Conservation (phyloP, 139 green algal species). For the Ettlia oleoabundans region DNA sequence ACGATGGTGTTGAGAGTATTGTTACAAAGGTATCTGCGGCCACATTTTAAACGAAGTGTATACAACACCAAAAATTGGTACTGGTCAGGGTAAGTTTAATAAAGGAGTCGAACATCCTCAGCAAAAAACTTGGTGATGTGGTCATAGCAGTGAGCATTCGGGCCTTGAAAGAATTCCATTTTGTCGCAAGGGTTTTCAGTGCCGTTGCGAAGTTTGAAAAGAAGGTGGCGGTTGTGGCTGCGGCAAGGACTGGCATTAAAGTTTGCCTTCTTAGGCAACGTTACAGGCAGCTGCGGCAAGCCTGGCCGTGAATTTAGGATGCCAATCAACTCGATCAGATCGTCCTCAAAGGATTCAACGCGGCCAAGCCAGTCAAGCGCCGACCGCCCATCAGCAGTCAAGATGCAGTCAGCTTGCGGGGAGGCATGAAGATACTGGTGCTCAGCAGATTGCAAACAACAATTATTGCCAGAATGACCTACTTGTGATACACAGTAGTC, state of each 20-base stretch:
- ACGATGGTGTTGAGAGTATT: too few species aligned
- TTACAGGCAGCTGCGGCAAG: background rate
- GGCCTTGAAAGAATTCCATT: background rate
- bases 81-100: too few species aligned
- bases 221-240: background rate
- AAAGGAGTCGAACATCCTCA: background rate
- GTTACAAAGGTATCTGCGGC: too few species aligned
- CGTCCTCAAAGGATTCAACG: background rate
- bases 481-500: background rate
- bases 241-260: background rate
- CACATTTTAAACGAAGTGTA: too few species aligned
- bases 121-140: background rate
- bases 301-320: background rate
- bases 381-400: background rate
- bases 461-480: too few species aligned
- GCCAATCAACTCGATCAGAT: background rate
- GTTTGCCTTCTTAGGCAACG: background rate
- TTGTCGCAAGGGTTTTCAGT: background rate
- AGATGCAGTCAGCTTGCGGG: slow-evolving; percentile 2
- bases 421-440: slow-evolving; percentile 6
- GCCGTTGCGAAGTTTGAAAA: background rate
- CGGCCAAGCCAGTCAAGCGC: background rate
- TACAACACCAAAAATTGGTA: too few species aligned
- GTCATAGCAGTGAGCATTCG: background rate
- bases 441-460: background rate